Conservation (phyloP, 2,329 filamentous ascomycete genomes). For the Hypoxylon sp. region DNA sequence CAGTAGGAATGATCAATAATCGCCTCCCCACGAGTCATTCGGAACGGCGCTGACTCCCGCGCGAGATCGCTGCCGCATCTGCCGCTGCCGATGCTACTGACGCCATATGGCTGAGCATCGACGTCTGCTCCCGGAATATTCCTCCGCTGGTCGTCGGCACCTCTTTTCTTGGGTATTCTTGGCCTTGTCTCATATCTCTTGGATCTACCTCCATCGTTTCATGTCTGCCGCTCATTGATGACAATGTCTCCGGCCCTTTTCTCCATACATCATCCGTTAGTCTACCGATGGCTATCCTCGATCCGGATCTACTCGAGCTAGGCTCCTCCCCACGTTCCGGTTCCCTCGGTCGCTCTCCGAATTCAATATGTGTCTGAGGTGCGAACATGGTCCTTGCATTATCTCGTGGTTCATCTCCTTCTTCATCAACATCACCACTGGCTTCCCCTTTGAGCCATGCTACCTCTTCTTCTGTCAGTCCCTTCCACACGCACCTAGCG, state of each 20-base stretch:
- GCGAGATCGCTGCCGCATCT: conserved; percentile 44
- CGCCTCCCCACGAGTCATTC: conserved; percentile 21
- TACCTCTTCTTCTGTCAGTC: conserved; percentile 78
- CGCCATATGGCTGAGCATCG: conserved; percentile 53
- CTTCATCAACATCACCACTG: conserved; percentile 47
- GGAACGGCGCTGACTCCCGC: conserved; percentile 35
- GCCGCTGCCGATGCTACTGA: conserved; percentile 51
- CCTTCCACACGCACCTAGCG: conserved; percentile 87
- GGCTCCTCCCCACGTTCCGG: conserved; percentile 45
- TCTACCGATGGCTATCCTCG: conserved; percentile 47
- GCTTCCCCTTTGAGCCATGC: conserved; percentile 51
- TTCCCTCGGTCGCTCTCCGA: conserved; percentile 39
- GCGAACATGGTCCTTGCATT: conserved; percentile 36
- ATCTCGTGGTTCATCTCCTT: conserved; percentile 47
- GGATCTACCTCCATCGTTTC: conserved; percentile 50
- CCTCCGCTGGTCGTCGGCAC: conserved; percentile 22
- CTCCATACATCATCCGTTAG: conserved; percentile 50
- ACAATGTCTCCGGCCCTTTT: conserved; percentile 46
- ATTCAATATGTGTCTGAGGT: conserved; percentile 40
- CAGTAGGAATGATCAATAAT: conserved; percentile 9
- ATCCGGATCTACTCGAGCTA: conserved; percentile 34
- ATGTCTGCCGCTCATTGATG: conserved; percentile 35
- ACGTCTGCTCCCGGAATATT: conserved; percentile 42
- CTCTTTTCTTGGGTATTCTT: conserved; percentile 33
- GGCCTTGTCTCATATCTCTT: conserved; percentile 41